Evolutionary conservation across 1,284 basidiomycete genomes (phyloP).

Genomic region (Inonotus obliquus): DNA sequence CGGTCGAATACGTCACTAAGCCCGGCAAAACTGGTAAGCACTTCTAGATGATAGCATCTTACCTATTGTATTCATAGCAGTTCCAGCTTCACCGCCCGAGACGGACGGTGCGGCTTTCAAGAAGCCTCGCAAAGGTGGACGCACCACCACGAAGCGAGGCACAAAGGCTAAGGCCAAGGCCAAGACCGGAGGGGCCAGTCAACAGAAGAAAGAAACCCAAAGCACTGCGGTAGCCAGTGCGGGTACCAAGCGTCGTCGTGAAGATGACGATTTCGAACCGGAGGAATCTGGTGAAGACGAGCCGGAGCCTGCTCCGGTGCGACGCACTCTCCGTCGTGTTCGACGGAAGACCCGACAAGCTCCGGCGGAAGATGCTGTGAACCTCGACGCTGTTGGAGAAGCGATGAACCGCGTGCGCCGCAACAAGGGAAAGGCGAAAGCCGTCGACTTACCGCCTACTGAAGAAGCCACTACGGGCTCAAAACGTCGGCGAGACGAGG

Average conservation of each 20-base stretch:
- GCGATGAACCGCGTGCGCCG: not conserved
- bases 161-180: not conserved
- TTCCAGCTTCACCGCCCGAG: not conserved
- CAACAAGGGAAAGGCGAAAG: not conserved
- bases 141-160: not conserved
- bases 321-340: not conserved
- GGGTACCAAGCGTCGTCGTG: not conserved
- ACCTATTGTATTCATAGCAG: not conserved
- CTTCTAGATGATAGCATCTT: not conserved
- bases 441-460: not conserved
- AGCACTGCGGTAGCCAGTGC: not conserved
- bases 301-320: not conserved
- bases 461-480: not conserved
- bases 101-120: not conserved
- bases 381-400: not conserved
- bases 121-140: not conserved
- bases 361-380: not conserved
- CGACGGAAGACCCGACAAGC: not conserved
- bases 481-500: not conserved
- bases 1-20: not conserved
- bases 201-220: not conserved
- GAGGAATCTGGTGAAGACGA: not conserved
- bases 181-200: not conserved
- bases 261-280: not conserved
- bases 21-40: not conserved